Percentiles rank a stretch among this genome's conserved stretches.
phyloP scores from a whole-genome alignment of 1,139 yeast genomes.

The Geotrichum carabidarum region DNA sequence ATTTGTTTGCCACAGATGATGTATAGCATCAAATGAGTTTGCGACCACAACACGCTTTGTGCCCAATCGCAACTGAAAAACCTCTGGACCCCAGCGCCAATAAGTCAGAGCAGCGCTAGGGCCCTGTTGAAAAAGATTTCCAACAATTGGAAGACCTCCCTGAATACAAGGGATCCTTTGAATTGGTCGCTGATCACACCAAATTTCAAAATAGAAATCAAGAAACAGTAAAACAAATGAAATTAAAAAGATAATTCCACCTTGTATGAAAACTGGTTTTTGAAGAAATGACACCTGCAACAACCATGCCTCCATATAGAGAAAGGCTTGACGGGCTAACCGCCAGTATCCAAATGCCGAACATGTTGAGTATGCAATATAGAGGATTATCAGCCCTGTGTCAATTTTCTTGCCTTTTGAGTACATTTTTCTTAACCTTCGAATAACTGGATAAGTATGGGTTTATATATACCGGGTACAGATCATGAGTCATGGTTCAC shows the following conservation, averaged over 20 bases:
- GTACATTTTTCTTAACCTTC: not conserved
- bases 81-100: slow-evolving; percentile 42
- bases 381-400: not conserved
- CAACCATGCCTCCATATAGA: not conserved
- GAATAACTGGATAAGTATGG: too few species aligned
- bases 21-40: slow-evolving; percentile 54
- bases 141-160: slow-evolving; percentile 48
- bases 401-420: not conserved
- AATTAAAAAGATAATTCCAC: too few species aligned
- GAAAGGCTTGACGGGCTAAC: not conserved
- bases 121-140: slow-evolving; percentile 45
- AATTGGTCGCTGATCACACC: slow-evolving; percentile 32
- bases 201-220: slow-evolving; percentile 22
- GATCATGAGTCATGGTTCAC: too few species aligned
- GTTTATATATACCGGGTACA: too few species aligned
- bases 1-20: slow-evolving; percentile 51
- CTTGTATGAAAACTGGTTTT: too few species aligned
- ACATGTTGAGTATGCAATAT: slow-evolving; percentile 4
- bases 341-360: slow-evolving; percentile 10
- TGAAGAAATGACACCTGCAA: not conserved
- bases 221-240: slow-evolving; percentile 4
- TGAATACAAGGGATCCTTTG: slow-evolving; percentile 14
- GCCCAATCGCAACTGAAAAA: slow-evolving; percentile 61
- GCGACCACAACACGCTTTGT: slow-evolving; percentile 54
- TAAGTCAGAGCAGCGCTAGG: slow-evolving; percentile 51